Conservation (phyloP, 2,329 filamentous ascomycete genomes). For the Talaromyces rugulosus region DNA sequence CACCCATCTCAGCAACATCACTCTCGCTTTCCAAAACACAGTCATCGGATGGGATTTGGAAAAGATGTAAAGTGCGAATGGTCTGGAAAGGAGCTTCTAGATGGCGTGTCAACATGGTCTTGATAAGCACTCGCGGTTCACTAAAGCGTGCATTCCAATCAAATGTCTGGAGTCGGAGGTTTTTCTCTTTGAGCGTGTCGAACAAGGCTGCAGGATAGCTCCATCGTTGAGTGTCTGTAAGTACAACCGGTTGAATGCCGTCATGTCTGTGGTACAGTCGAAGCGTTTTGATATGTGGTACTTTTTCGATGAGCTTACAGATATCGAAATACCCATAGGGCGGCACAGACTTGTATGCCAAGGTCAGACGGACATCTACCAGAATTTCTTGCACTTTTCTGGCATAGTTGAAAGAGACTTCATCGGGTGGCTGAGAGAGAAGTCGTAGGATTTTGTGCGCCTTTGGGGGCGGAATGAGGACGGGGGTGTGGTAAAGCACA, state of each 20-base stretch:
- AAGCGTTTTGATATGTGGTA: conserved; percentile 65
- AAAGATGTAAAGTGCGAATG: conserved; percentile 32
- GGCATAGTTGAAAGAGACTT: conserved; percentile 59
- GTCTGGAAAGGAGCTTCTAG: conserved; percentile 50
- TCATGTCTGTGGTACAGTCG: conserved; percentile 61
- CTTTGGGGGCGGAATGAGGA: conserved; percentile 53
- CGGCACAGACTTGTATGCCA: conserved; percentile 51
- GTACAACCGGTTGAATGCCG: conserved; percentile 14
- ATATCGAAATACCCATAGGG: conserved; percentile 55
- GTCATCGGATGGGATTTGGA: conserved; percentile 29
- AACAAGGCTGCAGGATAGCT: conserved; percentile 65
- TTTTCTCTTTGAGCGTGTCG: conserved; percentile 52
- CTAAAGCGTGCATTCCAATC: conserved; percentile 53
- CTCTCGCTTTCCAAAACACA: conserved; percentile 8
- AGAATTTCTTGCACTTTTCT: conserved; percentile 67
- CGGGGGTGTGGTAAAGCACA: conserved; percentile 66
- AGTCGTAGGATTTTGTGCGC: conserved; percentile 48
- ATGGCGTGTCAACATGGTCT: conserved; percentile 53
- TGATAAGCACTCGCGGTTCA: conserved; percentile 30
- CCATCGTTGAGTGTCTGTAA: conserved; percentile 53
- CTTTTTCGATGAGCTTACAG: conserved; percentile 55
- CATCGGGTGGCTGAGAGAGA: conserved; percentile 51
- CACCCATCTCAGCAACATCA: conserved; percentile 41
- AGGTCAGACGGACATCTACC: conserved; percentile 60
- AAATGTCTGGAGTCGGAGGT: conserved; percentile 47